phyloP scores from a whole-genome alignment of 495 filamentous ascomycete species.

The Rhypophila decipiens region DNA sequence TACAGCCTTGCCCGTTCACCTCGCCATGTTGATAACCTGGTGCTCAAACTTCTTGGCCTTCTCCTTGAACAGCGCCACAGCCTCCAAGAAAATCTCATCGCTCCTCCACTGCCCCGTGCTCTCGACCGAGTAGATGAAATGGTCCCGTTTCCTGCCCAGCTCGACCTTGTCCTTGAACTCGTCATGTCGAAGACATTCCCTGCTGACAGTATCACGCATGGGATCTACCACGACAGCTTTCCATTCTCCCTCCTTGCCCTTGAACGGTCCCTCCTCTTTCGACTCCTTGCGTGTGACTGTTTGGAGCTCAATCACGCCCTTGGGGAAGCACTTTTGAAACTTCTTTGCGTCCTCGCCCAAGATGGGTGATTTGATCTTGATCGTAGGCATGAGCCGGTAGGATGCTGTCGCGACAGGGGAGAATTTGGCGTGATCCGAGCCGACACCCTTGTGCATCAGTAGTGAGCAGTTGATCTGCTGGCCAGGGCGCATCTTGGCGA shows the following conservation, averaged over 20 bases:
- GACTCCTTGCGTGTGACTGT: constrained; percentile 64
- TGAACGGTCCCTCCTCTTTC: constrained; percentile 52
- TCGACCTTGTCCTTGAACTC: constrained; percentile 95
- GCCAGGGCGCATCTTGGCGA: constrained; percentile 89
- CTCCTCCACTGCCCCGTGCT: constrained; percentile 90
- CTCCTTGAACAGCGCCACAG: constrained; percentile 72
- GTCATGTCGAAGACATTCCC: constrained; percentile 83
- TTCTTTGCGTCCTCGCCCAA: constrained; percentile 79
- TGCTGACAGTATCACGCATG: constrained; percentile 85
- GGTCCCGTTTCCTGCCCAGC: constrained; percentile 80
- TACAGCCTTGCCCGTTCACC: constrained; percentile 11
- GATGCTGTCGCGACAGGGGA: constrained; percentile 91
- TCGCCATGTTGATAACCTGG: constrained; percentile 45
- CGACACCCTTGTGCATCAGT: constrained; percentile 90
- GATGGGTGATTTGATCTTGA: constrained; percentile 75
- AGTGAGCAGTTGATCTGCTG: constrained; percentile 77
- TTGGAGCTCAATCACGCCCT: constrained; percentile 79
- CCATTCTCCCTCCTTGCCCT: constrained; percentile 64
- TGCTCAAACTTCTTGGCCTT: constrained; percentile 49
- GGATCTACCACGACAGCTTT: constrained; percentile 83
- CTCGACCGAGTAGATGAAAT: constrained; percentile 96
- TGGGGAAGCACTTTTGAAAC: constrained; percentile 84
- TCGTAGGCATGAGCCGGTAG: constrained; percentile 84
- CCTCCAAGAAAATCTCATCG: constrained; percentile 84
- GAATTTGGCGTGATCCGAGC: constrained; percentile 95